These are phyloP conservation scores for Fusarium goolgardi DNA, from an alignment of 2,329 filamentous ascomycete species.

Conservation along the genomic window DNA sequence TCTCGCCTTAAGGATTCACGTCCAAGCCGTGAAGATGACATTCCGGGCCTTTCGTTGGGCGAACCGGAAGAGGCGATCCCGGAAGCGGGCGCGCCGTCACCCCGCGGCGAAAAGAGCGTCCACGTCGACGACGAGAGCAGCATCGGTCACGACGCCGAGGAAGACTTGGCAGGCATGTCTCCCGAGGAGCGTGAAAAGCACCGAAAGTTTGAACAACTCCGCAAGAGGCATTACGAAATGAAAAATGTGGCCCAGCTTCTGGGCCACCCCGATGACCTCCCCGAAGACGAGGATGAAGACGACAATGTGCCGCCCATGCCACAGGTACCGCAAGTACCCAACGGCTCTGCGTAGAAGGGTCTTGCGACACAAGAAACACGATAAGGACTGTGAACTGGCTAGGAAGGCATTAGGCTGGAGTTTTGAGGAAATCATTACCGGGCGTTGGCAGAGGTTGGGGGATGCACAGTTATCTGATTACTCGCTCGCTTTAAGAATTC, in stretches of 20 bases:
- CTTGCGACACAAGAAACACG: slow-evolving; percentile 13
- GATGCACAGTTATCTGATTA: slow-evolving; percentile 21
- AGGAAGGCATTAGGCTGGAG: slow-evolving; percentile 39
- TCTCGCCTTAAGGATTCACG: slow-evolving; percentile 49
- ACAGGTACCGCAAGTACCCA: slow-evolving; percentile 58
- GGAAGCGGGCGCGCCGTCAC: slow-evolving; percentile 55
- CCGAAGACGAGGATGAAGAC: slow-evolving; percentile 70
- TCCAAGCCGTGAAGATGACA: slow-evolving; percentile 74
- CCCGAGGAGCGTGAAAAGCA: slow-evolving; percentile 91
- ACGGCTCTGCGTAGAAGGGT: slow-evolving; percentile 50
- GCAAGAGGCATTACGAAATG: slow-evolving; percentile 99
- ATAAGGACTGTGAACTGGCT: slow-evolving; percentile 18
- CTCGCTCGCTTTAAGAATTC: slow-evolving; percentile 35
- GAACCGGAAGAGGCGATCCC: slow-evolving; percentile 84
- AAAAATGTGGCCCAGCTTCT: slow-evolving; percentile 89
- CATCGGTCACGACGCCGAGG: slow-evolving; percentile 69
- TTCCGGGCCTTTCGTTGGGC: slow-evolving; percentile 90
- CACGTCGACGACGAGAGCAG: slow-evolving; percentile 76
- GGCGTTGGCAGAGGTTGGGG: slow-evolving; percentile 44
- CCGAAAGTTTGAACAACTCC: slow-evolving; percentile 86
- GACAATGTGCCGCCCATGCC: slow-evolving; percentile 59
- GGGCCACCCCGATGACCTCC: slow-evolving; percentile 76
- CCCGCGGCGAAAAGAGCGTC: slow-evolving; percentile 73
- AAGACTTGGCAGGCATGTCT: slow-evolving; percentile 64
- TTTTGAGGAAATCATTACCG: slow-evolving; percentile 46